Evolutionary conservation across 345 rosid species (phyloP), one percentile per base, ranked within the genome.

Genomic region (Moringa oleifera): DNA sequence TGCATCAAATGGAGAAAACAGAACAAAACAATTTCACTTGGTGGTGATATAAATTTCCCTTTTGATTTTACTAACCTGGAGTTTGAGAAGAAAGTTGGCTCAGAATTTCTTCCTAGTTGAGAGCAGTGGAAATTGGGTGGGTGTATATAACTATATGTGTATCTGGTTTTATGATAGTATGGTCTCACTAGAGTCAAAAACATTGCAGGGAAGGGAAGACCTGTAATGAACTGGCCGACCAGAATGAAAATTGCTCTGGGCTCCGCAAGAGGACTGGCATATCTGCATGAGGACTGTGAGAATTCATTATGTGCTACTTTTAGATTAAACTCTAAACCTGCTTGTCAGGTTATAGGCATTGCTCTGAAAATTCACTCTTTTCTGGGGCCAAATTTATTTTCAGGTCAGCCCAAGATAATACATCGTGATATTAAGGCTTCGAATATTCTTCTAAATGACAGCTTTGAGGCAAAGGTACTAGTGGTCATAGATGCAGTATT

Each of bases 211-310:
- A 80, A 86, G 72, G 89, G 69, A 7, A 71, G 87, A 64, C 81
- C 81, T 0, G 75, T 82, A 59, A 72, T 89, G 95, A 74, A 73
- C 22, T 91, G 95, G 92, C 57, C 78, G 18, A 79, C 59, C 18
- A 86, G 95, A 66, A 74, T 85, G 78, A 85, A 69, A 78, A 87
- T 91, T 71, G 95, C 95, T 23, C 55, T 86, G 54, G 98, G 94
- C 49, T 79, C 96, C n/a, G 96, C 96, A 8, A 86, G 73, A 82
- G 98, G 96, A 71, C 68, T 91, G 77, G 82, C 95, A 18, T 91
- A 91, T 75, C 80, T 91, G 57, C 98, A 91, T 50, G 96, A 86
- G 76, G 98, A 89, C 67, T 89, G 96, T 91, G 49, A 80, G 95
- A 77, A 50, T 62, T 60, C 24, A 46, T 72, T 63, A 23, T 16